A percentile compares a stretch with the other conserved stretches of the same genome.
These are phyloP conservation scores for Ceratocystis variospora DNA, from an alignment of 2,329 filamentous ascomycete genomes.

Conservation along the genomic window DNA sequence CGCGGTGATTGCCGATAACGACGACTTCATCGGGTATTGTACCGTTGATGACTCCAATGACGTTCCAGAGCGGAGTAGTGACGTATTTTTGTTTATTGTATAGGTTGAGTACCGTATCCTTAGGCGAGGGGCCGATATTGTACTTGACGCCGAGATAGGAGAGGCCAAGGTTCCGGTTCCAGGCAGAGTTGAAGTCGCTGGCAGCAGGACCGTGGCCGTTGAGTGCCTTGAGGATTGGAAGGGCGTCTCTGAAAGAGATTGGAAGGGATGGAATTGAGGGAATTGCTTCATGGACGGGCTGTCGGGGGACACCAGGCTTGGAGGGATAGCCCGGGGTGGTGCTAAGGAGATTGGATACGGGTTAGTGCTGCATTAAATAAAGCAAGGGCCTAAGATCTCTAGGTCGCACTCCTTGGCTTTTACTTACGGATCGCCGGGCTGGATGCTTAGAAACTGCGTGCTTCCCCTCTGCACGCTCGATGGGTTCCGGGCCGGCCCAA, in stretches of 20 bases:
- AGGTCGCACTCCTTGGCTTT: neutral
- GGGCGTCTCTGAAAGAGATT: slow-evolving; percentile 73
- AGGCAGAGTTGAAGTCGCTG: slow-evolving; percentile 56
- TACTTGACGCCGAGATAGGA: slow-evolving; percentile 71
- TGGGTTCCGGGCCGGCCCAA: slow-evolving; percentile 75
- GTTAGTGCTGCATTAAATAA: neutral
- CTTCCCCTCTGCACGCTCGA: slow-evolving; percentile 85
- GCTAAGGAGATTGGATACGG: slow-evolving; percentile 22
- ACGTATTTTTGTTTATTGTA: slow-evolving; percentile 70
- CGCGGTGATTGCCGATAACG: slow-evolving; percentile 80
- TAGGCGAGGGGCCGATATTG: slow-evolving; percentile 70
- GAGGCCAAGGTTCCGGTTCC: slow-evolving; percentile 58
- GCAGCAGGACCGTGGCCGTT: slow-evolving; percentile 77
- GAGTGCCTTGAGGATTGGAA: slow-evolving; percentile 77
- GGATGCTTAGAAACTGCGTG: slow-evolving; percentile 61
- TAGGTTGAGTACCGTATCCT: slow-evolving; percentile 55
- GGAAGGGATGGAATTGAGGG: slow-evolving; percentile 83
- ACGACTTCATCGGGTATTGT: slow-evolving; percentile 73
- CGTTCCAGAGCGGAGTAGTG: slow-evolving; percentile 75
- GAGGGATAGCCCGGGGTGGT: slow-evolving; percentile 91
- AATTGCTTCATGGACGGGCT: slow-evolving; percentile 53
- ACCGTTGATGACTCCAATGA: slow-evolving; percentile 84
- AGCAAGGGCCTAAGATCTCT: no score
- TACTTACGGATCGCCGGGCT: slow-evolving; percentile 52
- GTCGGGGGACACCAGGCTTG: slow-evolving; percentile 70